phyloP scores from a whole-genome alignment of 345 rosid species.

The Luvunga scandens region DNA sequence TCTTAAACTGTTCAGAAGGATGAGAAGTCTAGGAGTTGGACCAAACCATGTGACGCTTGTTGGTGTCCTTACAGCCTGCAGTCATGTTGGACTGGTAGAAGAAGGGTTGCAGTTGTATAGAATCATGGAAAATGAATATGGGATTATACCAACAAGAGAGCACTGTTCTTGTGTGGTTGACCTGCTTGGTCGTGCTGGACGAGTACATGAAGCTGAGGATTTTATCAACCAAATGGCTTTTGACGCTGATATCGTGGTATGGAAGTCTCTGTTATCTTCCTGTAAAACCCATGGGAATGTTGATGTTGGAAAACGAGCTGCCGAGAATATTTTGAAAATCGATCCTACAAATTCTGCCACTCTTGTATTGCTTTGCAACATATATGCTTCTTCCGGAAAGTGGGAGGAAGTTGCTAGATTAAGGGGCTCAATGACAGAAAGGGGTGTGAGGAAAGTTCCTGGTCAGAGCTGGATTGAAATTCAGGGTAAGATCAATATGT shows the following conservation, averaged over 20 bases:
- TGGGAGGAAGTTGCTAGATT: slow-evolving; percentile 63
- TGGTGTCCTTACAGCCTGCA: slow-evolving; percentile 70
- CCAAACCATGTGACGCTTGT: slow-evolving; percentile 64
- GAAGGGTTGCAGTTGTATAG: slow-evolving; percentile 62
- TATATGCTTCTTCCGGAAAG: slow-evolving; percentile 51
- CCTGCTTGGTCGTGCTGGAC: slow-evolving; percentile 78
- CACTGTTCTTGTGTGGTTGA: slow-evolving; percentile 75
- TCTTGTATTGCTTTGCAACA: slow-evolving; percentile 59
- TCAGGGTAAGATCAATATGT: slow-evolving; percentile 43
- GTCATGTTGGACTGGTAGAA: slow-evolving; percentile 66
- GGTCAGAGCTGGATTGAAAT: slow-evolving; percentile 86
- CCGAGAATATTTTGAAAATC: slow-evolving; percentile 55
- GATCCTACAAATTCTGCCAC: slow-evolving; percentile 66
- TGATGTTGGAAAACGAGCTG: slow-evolving; percentile 57
- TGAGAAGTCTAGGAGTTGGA: slow-evolving; percentile 44
- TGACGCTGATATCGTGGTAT: slow-evolving; percentile 56
- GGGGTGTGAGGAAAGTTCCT: slow-evolving; percentile 53
- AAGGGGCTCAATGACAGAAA: slow-evolving; percentile 56
- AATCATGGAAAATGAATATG: slow-evolving; percentile 47
- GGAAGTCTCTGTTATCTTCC: slow-evolving; percentile 73
- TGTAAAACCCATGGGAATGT: slow-evolving; percentile 62
- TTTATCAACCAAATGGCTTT: slow-evolving; percentile 51
- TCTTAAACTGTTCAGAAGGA: slow-evolving; percentile 47
- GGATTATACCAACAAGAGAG: slow-evolving; percentile 51
- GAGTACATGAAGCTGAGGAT: slow-evolving; percentile 54